Base-by-base conservation (phyloP, 306 rosid species). In the Sicyos edulis region DNA sequence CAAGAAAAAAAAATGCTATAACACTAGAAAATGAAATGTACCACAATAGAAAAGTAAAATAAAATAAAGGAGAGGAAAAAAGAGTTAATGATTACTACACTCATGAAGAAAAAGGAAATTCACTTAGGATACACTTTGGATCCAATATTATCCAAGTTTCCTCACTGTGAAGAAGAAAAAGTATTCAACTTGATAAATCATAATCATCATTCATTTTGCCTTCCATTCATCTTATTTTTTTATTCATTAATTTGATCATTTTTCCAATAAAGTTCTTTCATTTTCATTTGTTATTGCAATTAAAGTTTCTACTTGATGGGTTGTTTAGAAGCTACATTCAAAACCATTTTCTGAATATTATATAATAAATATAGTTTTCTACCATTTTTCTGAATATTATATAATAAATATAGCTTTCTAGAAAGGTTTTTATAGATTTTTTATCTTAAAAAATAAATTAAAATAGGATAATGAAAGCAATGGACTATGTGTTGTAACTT, bases 171-270 rank as follows among this genome's bases (percentile, higher is more conserved):
- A 32, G 12, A 60, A 59, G 11, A 15, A 60, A 61, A 61, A 61
- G 0, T 42, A 29, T 60, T 65, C 54, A 65, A 65, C 53, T 5
- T 42, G 0, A 10, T 65, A 65, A 65, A 65, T 65, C 53, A 65
- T 65, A 65, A 10, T 65, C 71, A 65, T 42, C 71, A 42, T 65
- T 65, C 71, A 65, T 65, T 65, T 42, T 65, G 71, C 71, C 71
- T 42, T 65, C 71, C 71, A 65, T 65, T 64, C 53, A 65, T 40
- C 53, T 62, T 65, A 65, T 19, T 42, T 37, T 64, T 65, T 20
- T 57, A 57, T 21, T 61, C 17, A 61, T 63, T 37, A 37, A 7
- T 63, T 19, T 42, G 5, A 65, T 65, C 54, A 64, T 64, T 42
- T 63, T 62, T 42, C 10, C 70, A 42, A 42, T 64, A 64, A 64